These are phyloP conservation scores for Leptographium radiaticola DNA, from an alignment of 2,329 filamentous ascomycete genomes.

Conservation along the genomic window DNA sequence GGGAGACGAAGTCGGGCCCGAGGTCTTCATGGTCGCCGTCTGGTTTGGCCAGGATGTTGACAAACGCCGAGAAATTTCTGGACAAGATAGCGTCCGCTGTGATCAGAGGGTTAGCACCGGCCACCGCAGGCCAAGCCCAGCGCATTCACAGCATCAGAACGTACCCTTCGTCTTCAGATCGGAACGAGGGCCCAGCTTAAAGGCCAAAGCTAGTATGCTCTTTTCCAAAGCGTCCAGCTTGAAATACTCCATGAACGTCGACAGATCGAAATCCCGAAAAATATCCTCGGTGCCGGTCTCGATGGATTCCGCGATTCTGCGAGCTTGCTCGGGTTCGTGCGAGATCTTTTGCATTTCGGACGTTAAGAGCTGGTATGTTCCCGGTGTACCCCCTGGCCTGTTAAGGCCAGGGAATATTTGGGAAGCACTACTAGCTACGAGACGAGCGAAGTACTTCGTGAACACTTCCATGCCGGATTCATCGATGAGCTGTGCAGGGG, in stretches of 20 bases:
- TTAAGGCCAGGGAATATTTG: conserved; percentile 78
- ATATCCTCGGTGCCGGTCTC: conserved; percentile 84
- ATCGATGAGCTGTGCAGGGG: conserved; percentile 61
- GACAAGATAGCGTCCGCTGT: conserved; percentile 82
- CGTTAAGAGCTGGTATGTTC: conserved; percentile 71
- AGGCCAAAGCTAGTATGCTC: conserved; percentile 75
- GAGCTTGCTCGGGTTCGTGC: conserved; percentile 67
- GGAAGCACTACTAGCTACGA: conserved; percentile 80
- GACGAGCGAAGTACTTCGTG: conserved; percentile 84
- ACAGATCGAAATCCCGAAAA: conserved; percentile 93
- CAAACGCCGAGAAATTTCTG: conserved; percentile 63
- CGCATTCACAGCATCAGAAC: conserved; percentile 11
- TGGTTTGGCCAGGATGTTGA: conserved; percentile 59
- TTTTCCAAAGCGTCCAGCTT: conserved; percentile 81
- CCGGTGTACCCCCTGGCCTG: conserved; percentile 59
- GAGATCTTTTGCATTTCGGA: conserved; percentile 79
- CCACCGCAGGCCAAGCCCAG: conserved; percentile 1
- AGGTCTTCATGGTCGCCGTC: conserved; percentile 54
- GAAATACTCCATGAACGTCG: conserved; percentile 91
- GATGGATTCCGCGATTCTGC: conserved; percentile 86
- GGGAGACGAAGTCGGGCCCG: conserved; percentile 56
- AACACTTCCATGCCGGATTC: conserved; percentile 99
- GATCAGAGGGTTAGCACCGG: conserved; percentile 17
- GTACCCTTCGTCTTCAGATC: conserved; percentile 85
- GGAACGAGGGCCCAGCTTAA: conserved; percentile 66